Conservation (phyloP, 2,329 filamentous ascomycete species). For the Alternaria brassicae region DNA sequence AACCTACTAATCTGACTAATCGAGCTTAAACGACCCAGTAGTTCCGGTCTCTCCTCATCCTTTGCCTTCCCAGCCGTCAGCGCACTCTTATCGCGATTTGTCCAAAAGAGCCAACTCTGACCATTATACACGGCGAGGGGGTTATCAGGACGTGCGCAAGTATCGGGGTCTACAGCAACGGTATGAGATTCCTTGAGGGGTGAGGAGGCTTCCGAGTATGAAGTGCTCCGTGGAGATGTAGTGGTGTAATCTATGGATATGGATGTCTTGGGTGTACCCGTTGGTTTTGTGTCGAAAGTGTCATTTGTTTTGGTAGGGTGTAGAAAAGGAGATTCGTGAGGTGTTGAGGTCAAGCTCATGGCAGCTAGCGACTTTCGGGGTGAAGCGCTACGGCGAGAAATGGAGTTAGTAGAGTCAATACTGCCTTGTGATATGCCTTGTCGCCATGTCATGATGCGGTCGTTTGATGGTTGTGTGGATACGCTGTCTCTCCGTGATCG, state of each 20-base stretch:
- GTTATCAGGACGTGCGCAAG: conserved; percentile 31
- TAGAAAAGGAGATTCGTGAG: conserved; percentile 28
- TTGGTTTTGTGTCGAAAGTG: conserved; percentile 22
- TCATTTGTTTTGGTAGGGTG: conserved; percentile 20
- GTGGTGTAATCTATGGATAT: conserved; percentile 17
- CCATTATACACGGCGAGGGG: conserved; percentile 60
- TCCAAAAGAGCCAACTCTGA: conserved; percentile 63
- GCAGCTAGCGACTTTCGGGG: conserved; percentile 54
- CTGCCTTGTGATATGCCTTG: conserved; percentile 68
- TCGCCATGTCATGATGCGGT: conserved; percentile 88
- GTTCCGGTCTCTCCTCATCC: conserved; percentile 34
- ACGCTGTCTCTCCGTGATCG: conserved; percentile 56
- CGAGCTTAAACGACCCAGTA: conserved; percentile 53
- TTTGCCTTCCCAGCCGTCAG: background rate
- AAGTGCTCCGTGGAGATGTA: conserved; percentile 17
- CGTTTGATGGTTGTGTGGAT: conserved; percentile 63
- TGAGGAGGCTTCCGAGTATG: conserved; percentile 19
- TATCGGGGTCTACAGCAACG: conserved; percentile 7
- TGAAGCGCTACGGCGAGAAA: conserved; percentile 54
- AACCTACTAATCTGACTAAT: conserved; percentile 67
- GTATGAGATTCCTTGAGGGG: conserved; percentile 7
- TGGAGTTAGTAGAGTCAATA: conserved; percentile 50
- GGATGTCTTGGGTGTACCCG: conserved; percentile 32
- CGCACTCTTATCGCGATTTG: conserved; percentile 36
- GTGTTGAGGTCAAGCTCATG: conserved; percentile 24